Conservation (phyloP, 2,329 filamentous ascomycete species). For the Aaosphaeria pasadenensis region DNA sequence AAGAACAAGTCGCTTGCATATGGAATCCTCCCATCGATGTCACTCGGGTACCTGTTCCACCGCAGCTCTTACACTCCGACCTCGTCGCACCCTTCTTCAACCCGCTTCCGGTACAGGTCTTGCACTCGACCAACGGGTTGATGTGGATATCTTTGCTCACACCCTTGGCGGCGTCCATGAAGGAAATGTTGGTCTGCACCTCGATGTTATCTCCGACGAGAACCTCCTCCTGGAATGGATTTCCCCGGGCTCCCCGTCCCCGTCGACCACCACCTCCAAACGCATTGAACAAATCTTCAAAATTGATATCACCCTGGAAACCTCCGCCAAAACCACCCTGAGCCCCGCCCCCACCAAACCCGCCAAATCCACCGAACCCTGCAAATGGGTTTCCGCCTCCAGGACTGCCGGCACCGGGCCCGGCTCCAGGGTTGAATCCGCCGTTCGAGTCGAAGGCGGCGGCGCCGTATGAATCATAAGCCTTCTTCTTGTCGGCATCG, state of each 20-base stretch:
- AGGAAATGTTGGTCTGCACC: conserved; percentile 87
- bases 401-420: conserved; percentile 58
- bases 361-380: conserved; percentile 38
- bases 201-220: conserved; percentile 96
- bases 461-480: conserved; percentile 86
- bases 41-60: conserved; percentile 81
- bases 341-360: conserved; percentile 50
- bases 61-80: conserved; percentile 73
- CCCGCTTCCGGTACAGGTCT: conserved; percentile 78
- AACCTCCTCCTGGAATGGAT: conserved; percentile 75
- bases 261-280: conserved; percentile 64
- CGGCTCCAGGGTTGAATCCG: conserved; percentile 76
- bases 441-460: conserved; percentile 66
- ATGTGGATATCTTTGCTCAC: conserved; percentile 84
- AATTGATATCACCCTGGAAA: conserved; percentile 83
- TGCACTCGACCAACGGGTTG: conserved; percentile 76
- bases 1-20: conserved; percentile 83
- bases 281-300: conserved; percentile 91
- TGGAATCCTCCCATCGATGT: conserved; percentile 95
- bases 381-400: conserved; percentile 62
- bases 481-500: conserved; percentile 87
- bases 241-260: conserved; percentile 53
- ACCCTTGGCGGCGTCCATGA: conserved; percentile 94
- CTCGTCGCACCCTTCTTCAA: conserved; percentile 77
- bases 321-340: conserved; percentile 65